Conservation (phyloP, 441 rosid genomes). For the Manihot esculenta region DNA sequence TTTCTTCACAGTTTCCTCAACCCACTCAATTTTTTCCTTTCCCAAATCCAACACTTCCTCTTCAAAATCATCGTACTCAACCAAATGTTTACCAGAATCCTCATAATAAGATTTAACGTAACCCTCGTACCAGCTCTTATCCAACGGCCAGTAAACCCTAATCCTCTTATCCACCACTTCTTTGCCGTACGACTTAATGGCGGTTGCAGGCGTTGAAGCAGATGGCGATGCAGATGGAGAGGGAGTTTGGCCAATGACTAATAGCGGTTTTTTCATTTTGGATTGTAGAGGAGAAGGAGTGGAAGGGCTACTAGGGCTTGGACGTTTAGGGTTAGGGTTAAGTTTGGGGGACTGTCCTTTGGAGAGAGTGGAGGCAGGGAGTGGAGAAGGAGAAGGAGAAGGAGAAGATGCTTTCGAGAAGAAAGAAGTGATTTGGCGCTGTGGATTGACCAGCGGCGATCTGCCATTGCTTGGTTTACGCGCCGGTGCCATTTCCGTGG, state of each 20-base stretch:
- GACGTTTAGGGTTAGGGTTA: slow-evolving; percentile 33
- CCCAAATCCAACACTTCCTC: slow-evolving; percentile 87
- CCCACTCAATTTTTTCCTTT: slow-evolving; percentile 88
- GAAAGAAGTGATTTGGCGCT: slow-evolving; percentile 74
- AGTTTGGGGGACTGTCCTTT: slow-evolving; percentile 30
- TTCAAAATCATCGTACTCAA: slow-evolving; percentile 77
- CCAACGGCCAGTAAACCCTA: slow-evolving; percentile 95
- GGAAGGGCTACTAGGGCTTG: slow-evolving; percentile 46
- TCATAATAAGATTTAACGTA: slow-evolving; percentile 30
- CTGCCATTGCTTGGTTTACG: slow-evolving; percentile 73
- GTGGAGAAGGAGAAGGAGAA: slow-evolving; percentile 37
- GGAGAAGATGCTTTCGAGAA: slow-evolving; percentile 46
- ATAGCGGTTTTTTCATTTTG: slow-evolving; percentile 55
- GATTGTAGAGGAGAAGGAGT: slow-evolving; percentile 73
- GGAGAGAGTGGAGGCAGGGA: slow-evolving; percentile 35
- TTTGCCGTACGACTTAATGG: slow-evolving; percentile 36
- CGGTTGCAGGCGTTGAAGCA: slow-evolving; percentile 28
- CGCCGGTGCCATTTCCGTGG: slow-evolving; percentile 58
- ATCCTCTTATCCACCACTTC: slow-evolving; percentile 70
- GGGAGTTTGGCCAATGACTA: slow-evolving; percentile 58
- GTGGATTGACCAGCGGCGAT: slow-evolving; percentile 79
- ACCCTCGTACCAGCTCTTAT: slow-evolving; percentile 87
- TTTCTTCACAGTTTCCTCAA: slow-evolving; percentile 37
- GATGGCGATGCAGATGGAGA: slow-evolving; percentile 32
- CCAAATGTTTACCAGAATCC: slow-evolving; percentile 60